These are phyloP conservation scores for Mortierella antarctica DNA, from an alignment of 192 early-diverging fungal genomes.

Conservation along the genomic window DNA sequence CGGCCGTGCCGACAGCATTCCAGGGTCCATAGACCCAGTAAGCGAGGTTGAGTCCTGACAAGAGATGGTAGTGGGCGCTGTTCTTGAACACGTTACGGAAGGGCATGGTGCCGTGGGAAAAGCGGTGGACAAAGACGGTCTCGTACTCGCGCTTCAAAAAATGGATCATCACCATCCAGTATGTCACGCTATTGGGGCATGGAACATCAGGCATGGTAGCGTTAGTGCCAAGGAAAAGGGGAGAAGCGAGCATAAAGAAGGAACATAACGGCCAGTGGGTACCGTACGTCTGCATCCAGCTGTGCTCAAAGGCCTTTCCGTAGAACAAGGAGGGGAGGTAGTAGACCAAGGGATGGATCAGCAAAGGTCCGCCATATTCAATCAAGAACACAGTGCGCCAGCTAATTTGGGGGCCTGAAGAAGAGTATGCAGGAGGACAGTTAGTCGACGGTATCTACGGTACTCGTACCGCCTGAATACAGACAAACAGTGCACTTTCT, in stretches of 20 bases:
- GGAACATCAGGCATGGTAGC: background rate
- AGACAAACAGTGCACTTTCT: too few species aligned
- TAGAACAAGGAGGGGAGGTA: conserved; percentile 77
- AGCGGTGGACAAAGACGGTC: conserved; percentile 92
- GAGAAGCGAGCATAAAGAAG: background rate
- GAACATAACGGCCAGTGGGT: background rate
- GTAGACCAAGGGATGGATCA: conserved; percentile 90
- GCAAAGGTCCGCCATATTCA: conserved; percentile 92
- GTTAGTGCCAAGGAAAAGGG: background rate
- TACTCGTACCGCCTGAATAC: background rate
- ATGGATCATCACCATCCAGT: conserved; percentile 79
- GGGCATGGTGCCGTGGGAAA: conserved; percentile 97
- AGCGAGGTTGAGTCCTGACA: conserved; percentile 86
- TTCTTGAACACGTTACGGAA: conserved; percentile 94
- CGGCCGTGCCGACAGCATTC: conserved; percentile 63
- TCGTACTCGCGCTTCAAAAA: conserved; percentile 95
- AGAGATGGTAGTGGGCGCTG: conserved; percentile 91
- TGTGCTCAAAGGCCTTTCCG: conserved; percentile 72
- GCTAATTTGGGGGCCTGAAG: conserved; percentile 85
- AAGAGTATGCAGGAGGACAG: background rate
- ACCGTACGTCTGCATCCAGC: conserved; percentile 72
- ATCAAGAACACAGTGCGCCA: conserved; percentile 95
- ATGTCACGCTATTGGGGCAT: conserved; percentile 62
- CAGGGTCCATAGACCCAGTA: conserved; percentile 91
- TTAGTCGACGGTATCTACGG: background rate